These are phyloP conservation scores for Penicillium desertorum DNA, from an alignment of 495 filamentous ascomycete species.

Conservation along the genomic window DNA sequence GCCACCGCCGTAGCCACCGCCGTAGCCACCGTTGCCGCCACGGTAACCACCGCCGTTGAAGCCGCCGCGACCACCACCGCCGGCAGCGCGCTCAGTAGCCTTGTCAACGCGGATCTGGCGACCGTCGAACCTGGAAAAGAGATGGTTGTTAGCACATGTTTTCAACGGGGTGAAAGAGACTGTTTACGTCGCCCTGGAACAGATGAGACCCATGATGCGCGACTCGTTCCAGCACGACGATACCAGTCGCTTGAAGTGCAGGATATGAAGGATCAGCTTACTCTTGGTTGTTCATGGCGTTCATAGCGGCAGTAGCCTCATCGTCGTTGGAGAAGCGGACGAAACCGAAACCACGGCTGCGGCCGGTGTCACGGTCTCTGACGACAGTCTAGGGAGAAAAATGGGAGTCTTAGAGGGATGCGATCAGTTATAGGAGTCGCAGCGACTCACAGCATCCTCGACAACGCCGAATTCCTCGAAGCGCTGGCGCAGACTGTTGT, in stretches of 20 bases:
- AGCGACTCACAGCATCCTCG: constrained; percentile 13
- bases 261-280: constrained; percentile 37
- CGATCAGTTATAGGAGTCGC: not conserved
- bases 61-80: constrained; percentile 40
- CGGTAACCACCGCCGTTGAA: constrained; percentile 34
- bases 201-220: not conserved
- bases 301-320: constrained; percentile 80
- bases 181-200: not conserved
- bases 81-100: constrained; percentile 71
- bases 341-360: constrained; percentile 97
- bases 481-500: constrained; percentile 9
- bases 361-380: constrained; percentile 93
- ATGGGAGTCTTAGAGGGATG: not conserved
- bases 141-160: not conserved
- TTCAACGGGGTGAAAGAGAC: not conserved
- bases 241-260: not conserved
- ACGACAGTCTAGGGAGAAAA: constrained; percentile 75
- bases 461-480: constrained; percentile 13
- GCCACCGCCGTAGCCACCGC: constrained; percentile 9
- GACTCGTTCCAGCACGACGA: not conserved
- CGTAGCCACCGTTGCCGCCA: constrained; percentile 9
- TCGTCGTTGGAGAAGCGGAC: constrained; percentile 78
- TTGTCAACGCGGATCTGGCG: constrained; percentile 94
- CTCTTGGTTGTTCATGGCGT: constrained; percentile 91
- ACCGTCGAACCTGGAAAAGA: constrained; percentile 77